Percentiles rank a stretch among this genome's conserved stretches.
These are phyloP conservation scores for Aspergillus fumigatus DNA, from an alignment of 2,329 filamentous ascomycete genomes.

Conservation along the genomic window DNA sequence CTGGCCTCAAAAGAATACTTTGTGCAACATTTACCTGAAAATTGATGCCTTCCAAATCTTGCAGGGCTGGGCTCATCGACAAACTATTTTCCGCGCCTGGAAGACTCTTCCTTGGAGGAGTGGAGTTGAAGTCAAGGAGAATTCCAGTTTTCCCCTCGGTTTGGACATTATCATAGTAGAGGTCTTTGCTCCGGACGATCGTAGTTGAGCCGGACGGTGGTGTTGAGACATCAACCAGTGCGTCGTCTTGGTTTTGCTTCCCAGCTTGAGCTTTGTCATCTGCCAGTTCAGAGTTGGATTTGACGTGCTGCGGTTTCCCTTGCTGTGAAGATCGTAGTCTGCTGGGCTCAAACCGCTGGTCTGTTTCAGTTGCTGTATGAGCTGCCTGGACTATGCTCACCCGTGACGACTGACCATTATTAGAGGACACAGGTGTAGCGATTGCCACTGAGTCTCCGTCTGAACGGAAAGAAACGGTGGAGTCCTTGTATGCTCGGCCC, in stretches of 20 bases:
- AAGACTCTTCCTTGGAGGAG: conserved; percentile 6
- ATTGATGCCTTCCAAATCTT: conserved; percentile 19
- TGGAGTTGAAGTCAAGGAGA: conserved; percentile 19
- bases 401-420: not conserved
- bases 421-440: not conserved
- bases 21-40: conserved; percentile 4
- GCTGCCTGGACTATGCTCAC: not conserved
- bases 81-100: not conserved
- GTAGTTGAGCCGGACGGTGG: not conserved
- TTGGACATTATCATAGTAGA: not conserved
- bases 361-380: not conserved
- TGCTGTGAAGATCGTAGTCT: not conserved
- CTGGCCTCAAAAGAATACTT: not conserved
- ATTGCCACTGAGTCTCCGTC: not conserved
- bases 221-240: not conserved
- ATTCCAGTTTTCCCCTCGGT: conserved; percentile 1
- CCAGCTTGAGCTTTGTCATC: no score
- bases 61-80: conserved; percentile 12
- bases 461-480: not conserved
- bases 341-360: not conserved
- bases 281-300: not conserved
- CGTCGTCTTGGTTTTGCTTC: not conserved
- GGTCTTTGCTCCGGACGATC: not conserved
- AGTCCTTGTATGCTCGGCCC: not conserved
- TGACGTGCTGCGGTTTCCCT: not conserved